Evolutionary conservation across 495 filamentous ascomycete genomes (phyloP), one percentile per base, ranked within the genome.

Genomic region (Penicillium verhagenii): DNA sequence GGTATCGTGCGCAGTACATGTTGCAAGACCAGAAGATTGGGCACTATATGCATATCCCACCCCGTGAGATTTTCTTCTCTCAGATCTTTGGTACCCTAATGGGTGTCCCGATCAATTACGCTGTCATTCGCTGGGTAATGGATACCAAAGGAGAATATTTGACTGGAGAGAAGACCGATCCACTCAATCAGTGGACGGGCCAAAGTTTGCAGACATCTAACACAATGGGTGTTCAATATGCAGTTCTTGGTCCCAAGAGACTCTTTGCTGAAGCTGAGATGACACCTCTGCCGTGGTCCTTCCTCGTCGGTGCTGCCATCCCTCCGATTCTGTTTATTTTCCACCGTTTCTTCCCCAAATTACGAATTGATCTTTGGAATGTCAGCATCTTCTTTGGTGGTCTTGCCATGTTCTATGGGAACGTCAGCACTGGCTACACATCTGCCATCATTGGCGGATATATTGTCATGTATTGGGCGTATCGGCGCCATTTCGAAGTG

Each of bases 181-280:
- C 80, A 0, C 70, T 79, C 1, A 72, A 77, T 53, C 81, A 83
- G 52, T 85, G 81, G 82, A 82, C 79, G 0, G 80, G 77, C 5
- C 82, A 85, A 48, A 53, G 47, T 3, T 49, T 83, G 1, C 58
- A 69, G 1, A 60, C 54, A 18, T 79, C 69, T 20, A 72, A 83
- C 44, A 81, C 79, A 1, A 67, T 77, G 40, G 79, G 75, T 5
- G 72, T 79, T 3, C 79, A 82, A 62, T 85, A 83, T 47, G 81
- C 81, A 9, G 64, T 84, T 16, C 63, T 85, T 19, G 81, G 81
- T 0, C 80, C 80, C 5, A 74, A 72, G 37, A 68, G 72, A 37
- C 72, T 85, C 10, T 85, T 84, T 64, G 58, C 68, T 38, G 63
- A 75, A 53, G 58, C 71, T 8, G 73, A 82, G 52, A 81, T 78